Conservation (phyloP, 495 filamentous ascomycete genomes). For the Tuber indicum region DNA sequence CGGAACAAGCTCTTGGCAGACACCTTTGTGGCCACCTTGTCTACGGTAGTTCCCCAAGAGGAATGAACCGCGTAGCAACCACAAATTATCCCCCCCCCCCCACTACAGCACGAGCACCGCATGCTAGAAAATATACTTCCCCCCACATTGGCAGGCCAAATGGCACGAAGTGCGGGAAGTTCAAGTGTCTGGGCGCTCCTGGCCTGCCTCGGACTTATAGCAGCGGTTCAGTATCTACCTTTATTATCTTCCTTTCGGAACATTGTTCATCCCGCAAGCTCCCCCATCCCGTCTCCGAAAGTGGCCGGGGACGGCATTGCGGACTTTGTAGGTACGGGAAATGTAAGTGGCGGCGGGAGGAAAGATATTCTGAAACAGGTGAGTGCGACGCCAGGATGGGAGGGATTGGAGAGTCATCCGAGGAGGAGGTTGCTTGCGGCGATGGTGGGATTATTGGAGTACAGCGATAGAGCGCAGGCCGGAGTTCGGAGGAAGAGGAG, state of each 20-base stretch:
- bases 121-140: slow-evolving; percentile 15
- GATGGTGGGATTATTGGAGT: slow-evolving; percentile 39
- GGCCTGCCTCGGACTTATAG: slow-evolving; percentile 26
- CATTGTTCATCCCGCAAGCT: neutral
- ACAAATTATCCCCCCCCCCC: neutral
- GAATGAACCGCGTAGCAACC: slow-evolving; percentile 7
- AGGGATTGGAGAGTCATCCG: slow-evolving; percentile 31
- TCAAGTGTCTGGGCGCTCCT: slow-evolving; percentile 19
- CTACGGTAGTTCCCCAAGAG: neutral
- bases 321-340: neutral
- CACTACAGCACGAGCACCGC: slow-evolving; percentile 9
- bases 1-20: slow-evolving; percentile 23
- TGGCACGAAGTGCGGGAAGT: neutral
- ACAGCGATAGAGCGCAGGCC: slow-evolving; percentile 33
- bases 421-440: slow-evolving; percentile 41
- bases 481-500: slow-evolving; percentile 36
- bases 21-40: slow-evolving; percentile 24
- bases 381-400: slow-evolving; percentile 29
- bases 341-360: neutral
- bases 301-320: neutral
- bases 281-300: neutral
- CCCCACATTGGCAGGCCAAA: neutral
- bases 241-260: slow-evolving; percentile 22
- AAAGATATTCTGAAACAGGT: slow-evolving; percentile 27
- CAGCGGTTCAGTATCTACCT: slow-evolving; percentile 27